Base-by-base conservation (phyloP, 371 early-diverging fungal genomes). In the Choanephora cucurbitarum region DNA sequence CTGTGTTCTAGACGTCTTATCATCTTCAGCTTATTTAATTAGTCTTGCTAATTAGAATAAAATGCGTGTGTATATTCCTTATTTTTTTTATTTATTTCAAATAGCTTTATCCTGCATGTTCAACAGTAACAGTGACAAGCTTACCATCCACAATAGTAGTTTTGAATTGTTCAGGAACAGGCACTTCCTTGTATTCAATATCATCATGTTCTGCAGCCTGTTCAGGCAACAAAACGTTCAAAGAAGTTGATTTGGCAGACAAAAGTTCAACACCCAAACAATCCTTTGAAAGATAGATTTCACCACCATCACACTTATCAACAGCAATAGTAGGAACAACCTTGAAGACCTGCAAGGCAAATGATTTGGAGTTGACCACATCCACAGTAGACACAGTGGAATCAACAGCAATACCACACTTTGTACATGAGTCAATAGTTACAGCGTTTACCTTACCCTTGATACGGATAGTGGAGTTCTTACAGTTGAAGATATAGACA, bases 101-200 rank as follows among this genome's bases (percentile, higher is more conserved):
- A 28, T 7, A 28, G 7, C 17, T 47, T 66, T 79, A 82, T 58
- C 82, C 83, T 57, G 79, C 46, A 63, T 96, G 96, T 72, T 95
- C 95, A 22, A 96, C 91, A 32, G 91, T 80, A 15, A 75, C 78
- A 39, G 96, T 95, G 22, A 87, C 80, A 9, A 95, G 74, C 67
- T 85, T 87, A 44, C 94, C 93, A 57, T 89, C 69, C 43, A 85
- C 81, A 66, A 93, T 77, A 18, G 90, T 84, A 15, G 91, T 94
- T 81, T 93, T 90, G 61, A 95, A 83, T 77, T 97, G 97, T 70
- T 98, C 98, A 44, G 95, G 88, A 13, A 98, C 80, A 33, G 95
- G 87, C 47, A 83, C 69, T 80, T 98, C 98, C 32, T 79, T 83
- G 58, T 72, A 94, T 45, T 95, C 95, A 17, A 83, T 87, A 45